Evolutionary conservation across 192 early-diverging fungal genomes (phyloP).

Genomic region (Rhizoclosmatium sp.): DNA sequence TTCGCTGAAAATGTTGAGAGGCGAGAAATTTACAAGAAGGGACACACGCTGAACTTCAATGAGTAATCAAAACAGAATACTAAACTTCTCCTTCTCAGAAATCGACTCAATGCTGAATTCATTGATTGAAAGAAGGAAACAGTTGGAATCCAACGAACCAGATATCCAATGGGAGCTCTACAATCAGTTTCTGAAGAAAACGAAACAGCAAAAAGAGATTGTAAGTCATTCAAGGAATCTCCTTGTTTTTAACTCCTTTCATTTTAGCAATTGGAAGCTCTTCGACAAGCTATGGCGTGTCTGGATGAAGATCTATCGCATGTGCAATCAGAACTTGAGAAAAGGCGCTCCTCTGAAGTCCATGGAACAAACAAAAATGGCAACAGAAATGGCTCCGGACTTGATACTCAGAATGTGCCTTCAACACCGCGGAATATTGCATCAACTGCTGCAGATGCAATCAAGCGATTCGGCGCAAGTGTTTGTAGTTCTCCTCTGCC

Average conservation of each 20-base stretch:
- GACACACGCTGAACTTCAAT: too few relatives aligned
- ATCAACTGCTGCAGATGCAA: background rate
- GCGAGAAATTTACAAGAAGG: too few relatives aligned
- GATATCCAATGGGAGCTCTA: slow-evolving; percentile 67
- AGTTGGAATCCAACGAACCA: slow-evolving; percentile 61
- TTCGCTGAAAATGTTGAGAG: too few relatives aligned
- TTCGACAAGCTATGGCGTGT: slow-evolving; percentile 53
- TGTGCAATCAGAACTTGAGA: slow-evolving; percentile 48
- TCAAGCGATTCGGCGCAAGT: slow-evolving; percentile 2
- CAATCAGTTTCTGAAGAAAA: slow-evolving; percentile 69
- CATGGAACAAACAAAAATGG: too few relatives aligned
- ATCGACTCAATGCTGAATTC: slow-evolving; percentile 67
- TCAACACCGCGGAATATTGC: slow-evolving; percentile 11
- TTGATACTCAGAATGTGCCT: slow-evolving; percentile 27
- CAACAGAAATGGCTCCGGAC: too few relatives aligned
- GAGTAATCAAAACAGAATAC: slow-evolving; percentile 51
- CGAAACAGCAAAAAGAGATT: slow-evolving; percentile 64
- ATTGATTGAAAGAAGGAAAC: slow-evolving; percentile 69
- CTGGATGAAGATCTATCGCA: slow-evolving; percentile 54
- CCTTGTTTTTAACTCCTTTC: too few relatives aligned
- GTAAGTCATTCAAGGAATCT: slow-evolving; percentile 4
- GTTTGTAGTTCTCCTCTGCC: slow-evolving; percentile 32
- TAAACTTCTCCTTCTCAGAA: slow-evolving; percentile 52
- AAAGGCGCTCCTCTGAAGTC: background rate
- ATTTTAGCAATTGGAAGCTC: slow-evolving; percentile 46